Conservation (phyloP, 2,329 filamentous ascomycete genomes). For the Cladophialophora yegresii region DNA sequence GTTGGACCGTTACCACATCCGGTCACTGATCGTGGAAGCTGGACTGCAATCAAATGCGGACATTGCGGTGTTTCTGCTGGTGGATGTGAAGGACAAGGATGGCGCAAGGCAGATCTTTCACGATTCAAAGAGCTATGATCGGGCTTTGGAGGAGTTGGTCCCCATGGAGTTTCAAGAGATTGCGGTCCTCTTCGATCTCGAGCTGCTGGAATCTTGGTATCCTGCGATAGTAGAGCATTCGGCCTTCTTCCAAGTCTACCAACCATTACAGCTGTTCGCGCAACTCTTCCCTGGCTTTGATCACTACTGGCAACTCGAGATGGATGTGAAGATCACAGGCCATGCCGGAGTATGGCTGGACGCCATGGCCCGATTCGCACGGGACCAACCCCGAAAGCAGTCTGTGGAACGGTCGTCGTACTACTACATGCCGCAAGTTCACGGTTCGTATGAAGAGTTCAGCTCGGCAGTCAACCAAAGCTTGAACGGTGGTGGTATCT, state of each 20-base stretch:
- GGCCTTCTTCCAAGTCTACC: conserved; percentile 49
- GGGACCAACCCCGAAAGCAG: conserved; percentile 66
- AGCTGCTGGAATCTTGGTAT: conserved; percentile 40
- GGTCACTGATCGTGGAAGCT: conserved; percentile 76
- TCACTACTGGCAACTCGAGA: conserved; percentile 70
- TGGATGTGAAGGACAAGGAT: conserved; percentile 79
- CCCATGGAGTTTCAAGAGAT: conserved; percentile 41
- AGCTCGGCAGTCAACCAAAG: conserved; percentile 61
- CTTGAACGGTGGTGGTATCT: conserved; percentile 51
- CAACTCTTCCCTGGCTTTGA: conserved; percentile 64
- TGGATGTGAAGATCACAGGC: conserved; percentile 66
- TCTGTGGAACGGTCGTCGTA: conserved; percentile 75
- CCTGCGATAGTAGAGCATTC: conserved; percentile 39
- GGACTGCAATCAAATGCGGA: conserved; percentile 75
- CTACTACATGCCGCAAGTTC: conserved; percentile 72
- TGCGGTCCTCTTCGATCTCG: conserved; percentile 40
- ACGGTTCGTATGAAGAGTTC: conserved; percentile 73
- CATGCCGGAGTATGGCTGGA: conserved; percentile 74
- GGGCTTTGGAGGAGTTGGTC: conserved; percentile 62
- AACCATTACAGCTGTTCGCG: conserved; percentile 63
- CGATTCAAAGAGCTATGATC: conserved; percentile 58
- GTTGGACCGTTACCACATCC: conserved; percentile 75
- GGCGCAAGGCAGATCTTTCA: conserved; percentile 40
- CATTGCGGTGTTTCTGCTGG: conserved; percentile 77
- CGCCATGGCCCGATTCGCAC: conserved; percentile 65